Base-by-base conservation (phyloP, 768 basidiomycete species). In the Naganishia friedmannii region DNA sequence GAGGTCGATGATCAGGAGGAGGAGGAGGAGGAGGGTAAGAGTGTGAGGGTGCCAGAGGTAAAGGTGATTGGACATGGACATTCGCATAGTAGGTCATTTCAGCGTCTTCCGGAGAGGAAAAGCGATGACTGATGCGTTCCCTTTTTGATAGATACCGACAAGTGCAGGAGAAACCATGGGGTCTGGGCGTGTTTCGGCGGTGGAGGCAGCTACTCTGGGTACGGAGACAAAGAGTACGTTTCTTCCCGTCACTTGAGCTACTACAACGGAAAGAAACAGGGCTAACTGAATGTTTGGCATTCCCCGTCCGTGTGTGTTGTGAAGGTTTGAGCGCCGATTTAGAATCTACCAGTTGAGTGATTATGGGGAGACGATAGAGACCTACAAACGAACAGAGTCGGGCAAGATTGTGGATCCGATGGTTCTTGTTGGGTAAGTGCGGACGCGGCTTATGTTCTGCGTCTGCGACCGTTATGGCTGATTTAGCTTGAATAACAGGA, bases 101-200 rank as follows among this genome's bases (percentile, higher is more conserved):
- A 26, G 29, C 28, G 17, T 39, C 31, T 29, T n/a, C 15, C 56
- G 10, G n/a, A n/a, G n/a, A n/a, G n/a, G n/a, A n/a, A n/a, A n/a
- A n/a, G n/a, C n/a, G n/a, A n/a, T n/a, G n/a, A n/a, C n/a, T n/a
- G n/a, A n/a, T n/a, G n/a, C n/a, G n/a, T n/a, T n/a, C n/a, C n/a
- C n/a, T n/a, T n/a, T n/a, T n/a, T n/a, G n/a, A n/a, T 53, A 90
- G 90, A 92, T 19, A 93, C 91, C 19, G 92, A 96, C 77, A 89
- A 93, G 73, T 96, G 94, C 75, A 85, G 88, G 74, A 86, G 93
- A 19, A 85, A 92, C 21, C 86, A 88, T 69, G 91, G 91, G 12
- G 86, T 97, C 17, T 97, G 95, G 94, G 82, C 88, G 72, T 96
- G 93, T 81, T 94, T 94, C 77, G 89, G 89, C 9, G 91, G 91